Conservation (phyloP, 768 basidiomycete genomes). For the Hygrocybe punicea region DNA sequence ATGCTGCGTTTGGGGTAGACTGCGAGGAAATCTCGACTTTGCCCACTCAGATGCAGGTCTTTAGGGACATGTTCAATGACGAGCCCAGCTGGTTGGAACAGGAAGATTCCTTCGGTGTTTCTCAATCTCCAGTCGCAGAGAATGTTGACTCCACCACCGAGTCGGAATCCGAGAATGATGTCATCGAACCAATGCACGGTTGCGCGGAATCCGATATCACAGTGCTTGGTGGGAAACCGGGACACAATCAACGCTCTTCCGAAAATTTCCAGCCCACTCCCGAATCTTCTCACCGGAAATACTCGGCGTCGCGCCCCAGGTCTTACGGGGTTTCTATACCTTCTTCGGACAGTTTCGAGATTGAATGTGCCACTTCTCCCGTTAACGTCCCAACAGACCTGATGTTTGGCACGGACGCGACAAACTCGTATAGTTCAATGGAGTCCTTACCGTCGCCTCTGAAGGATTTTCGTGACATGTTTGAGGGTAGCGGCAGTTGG, state of each 20-base stretch:
- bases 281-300: neutral
- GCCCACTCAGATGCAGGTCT: neutral
- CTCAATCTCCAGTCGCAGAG: constrained; percentile 5
- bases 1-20: neutral
- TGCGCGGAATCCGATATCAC: neutral
- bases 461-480: constrained; percentile 45
- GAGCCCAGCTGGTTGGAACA: neutral
- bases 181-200: constrained; percentile 7
- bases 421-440: neutral
- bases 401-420: neutral
- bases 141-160: constrained; percentile 34
- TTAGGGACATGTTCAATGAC: constrained; percentile 1
- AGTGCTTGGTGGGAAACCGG: no score
- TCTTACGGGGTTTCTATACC: neutral
- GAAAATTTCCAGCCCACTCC: neutral
- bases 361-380: neutral
- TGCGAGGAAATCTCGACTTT: neutral
- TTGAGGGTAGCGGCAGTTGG: constrained; percentile 40
- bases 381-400: neutral
- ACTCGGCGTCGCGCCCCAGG: no score
- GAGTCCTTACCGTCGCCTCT: constrained; percentile 13
- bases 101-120: constrained; percentile 6
- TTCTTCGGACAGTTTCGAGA: neutral
- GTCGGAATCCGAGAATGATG: constrained; percentile 31
- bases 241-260: neutral